These are phyloP conservation scores for Suillus plorans DNA, from an alignment of 768 basidiomycete genomes.

Conservation along the genomic window DNA sequence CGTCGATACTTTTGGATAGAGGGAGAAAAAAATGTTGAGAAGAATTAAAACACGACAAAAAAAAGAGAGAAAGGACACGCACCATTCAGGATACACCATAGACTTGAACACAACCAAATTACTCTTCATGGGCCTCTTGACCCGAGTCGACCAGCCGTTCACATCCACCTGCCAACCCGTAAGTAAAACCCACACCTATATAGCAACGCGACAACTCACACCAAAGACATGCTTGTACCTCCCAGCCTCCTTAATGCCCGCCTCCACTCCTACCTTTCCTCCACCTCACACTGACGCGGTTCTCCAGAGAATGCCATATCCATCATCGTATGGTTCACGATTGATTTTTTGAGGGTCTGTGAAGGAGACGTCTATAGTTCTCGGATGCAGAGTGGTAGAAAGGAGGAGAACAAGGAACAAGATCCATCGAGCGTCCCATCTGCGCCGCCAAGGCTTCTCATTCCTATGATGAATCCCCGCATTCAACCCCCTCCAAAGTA, in stretches of 20 bases:
- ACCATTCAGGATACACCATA: too few species aligned
- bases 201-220: conserved; percentile 27
- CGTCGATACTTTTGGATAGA: too few species aligned
- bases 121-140: too few species aligned
- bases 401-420: conserved; percentile 3
- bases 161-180: conserved; percentile 43
- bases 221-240: conserved; percentile 57
- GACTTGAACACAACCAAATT: too few species aligned
- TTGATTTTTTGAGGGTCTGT: conserved; percentile 33
- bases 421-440: conserved; percentile 42
- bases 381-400: not conserved
- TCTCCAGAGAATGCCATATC: conserved; percentile 53
- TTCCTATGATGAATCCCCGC: conserved; percentile 52
- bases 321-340: conserved; percentile 50
- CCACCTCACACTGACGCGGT: conserved; percentile 43
- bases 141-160: too few species aligned
- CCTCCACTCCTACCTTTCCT: conserved; percentile 47
- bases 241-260: conserved; percentile 43
- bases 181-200: not conserved
- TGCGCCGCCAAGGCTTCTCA: conserved; percentile 48
- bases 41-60: too few species aligned
- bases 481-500: conserved; percentile 70
- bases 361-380: conserved; percentile 16
- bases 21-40: too few species aligned
- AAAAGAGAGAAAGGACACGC: too few species aligned